Conservation (phyloP, 257 asterid species). For the Solanum clarkiae region DNA sequence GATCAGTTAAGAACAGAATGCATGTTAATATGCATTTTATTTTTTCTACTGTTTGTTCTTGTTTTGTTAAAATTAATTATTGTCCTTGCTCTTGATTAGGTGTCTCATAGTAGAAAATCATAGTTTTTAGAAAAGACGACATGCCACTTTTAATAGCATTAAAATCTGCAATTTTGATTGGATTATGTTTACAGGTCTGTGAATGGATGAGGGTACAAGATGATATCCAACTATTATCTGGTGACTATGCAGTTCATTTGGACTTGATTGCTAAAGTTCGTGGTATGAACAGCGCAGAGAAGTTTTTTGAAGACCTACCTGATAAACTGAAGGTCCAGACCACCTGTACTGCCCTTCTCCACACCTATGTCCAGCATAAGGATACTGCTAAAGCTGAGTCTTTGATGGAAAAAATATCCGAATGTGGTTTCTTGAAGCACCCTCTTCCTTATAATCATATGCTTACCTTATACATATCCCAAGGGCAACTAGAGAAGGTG, state of each 20-base stretch:
- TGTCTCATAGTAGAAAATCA: neutral
- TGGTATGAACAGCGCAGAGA: slow-evolving; percentile 77
- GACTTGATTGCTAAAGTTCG: slow-evolving; percentile 82
- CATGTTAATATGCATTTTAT: neutral
- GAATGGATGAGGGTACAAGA: slow-evolving; percentile 87
- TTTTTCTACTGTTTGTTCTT: neutral
- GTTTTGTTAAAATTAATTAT: neutral
- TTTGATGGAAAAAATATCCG: slow-evolving; percentile 71
- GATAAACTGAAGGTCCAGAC: slow-evolving; percentile 58
- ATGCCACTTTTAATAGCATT: neutral
- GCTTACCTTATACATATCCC: slow-evolving; percentile 61
- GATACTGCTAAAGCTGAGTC: slow-evolving; percentile 62
- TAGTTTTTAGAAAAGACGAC: neutral
- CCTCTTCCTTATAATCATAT: slow-evolving; percentile 90
- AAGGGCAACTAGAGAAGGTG: slow-evolving; percentile 53
- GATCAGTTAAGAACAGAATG: neutral
- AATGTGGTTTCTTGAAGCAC: slow-evolving; percentile 49
- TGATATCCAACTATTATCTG: slow-evolving; percentile 65
- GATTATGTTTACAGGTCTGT: slow-evolving; percentile 42
- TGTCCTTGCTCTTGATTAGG: neutral
- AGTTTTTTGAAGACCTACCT: slow-evolving; percentile 78
- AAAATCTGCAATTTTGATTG: neutral
- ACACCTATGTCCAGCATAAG: slow-evolving; percentile 62
- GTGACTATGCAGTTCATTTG: slow-evolving; percentile 90
- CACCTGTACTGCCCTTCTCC: slow-evolving; percentile 82